A percentile compares a stretch with the other conserved stretches of the same genome.
phyloP scores from a whole-genome alignment of 2,329 filamentous ascomycete genomes.

The Venturia asperata region DNA sequence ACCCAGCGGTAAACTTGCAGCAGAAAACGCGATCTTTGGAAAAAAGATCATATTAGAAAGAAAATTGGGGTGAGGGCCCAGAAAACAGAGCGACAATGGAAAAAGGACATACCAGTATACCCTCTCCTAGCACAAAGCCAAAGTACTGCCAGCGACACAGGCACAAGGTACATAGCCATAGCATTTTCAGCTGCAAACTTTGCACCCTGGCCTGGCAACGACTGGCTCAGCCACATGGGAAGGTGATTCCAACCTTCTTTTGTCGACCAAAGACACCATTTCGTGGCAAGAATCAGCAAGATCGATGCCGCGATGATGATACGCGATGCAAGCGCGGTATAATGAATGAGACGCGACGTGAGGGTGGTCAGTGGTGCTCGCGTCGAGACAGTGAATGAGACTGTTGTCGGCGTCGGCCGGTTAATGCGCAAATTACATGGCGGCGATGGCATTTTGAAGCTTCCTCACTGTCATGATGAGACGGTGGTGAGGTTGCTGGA shows the following conservation, averaged over 20 bases:
- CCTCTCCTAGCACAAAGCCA: slow-evolving; percentile 17
- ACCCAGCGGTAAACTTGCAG: not conserved
- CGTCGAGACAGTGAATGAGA: slow-evolving; percentile 86
- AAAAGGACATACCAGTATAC: slow-evolving; percentile 18
- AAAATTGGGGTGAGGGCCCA: no score
- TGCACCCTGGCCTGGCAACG: slow-evolving; percentile 10
- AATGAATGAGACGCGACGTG: slow-evolving; percentile 34
- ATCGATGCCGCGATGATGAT: slow-evolving; percentile 16
- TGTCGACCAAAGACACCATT: slow-evolving; percentile 22
- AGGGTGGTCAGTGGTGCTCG: slow-evolving; percentile 48
- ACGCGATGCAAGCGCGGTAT: slow-evolving; percentile 11
- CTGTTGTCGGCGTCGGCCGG: slow-evolving; percentile 66
- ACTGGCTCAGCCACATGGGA: slow-evolving; percentile 12
- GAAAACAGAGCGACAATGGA: not conserved
- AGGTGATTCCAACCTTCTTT: slow-evolving; percentile 7
- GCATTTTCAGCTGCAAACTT: slow-evolving; percentile 6
- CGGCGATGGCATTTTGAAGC: slow-evolving; percentile 17
- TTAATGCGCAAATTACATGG: slow-evolving; percentile 15
- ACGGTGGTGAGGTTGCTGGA: not conserved
- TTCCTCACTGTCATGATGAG: slow-evolving; percentile 2
- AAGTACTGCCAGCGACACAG: not conserved
- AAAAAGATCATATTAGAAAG: not conserved
- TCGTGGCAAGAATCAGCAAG: slow-evolving; percentile 24
- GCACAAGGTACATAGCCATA: slow-evolving; percentile 15
- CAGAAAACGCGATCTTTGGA: not conserved